phyloP scores from a whole-genome alignment of 2,329 filamentous ascomycete species.

The Paracorniculantispora psalliotae region DNA sequence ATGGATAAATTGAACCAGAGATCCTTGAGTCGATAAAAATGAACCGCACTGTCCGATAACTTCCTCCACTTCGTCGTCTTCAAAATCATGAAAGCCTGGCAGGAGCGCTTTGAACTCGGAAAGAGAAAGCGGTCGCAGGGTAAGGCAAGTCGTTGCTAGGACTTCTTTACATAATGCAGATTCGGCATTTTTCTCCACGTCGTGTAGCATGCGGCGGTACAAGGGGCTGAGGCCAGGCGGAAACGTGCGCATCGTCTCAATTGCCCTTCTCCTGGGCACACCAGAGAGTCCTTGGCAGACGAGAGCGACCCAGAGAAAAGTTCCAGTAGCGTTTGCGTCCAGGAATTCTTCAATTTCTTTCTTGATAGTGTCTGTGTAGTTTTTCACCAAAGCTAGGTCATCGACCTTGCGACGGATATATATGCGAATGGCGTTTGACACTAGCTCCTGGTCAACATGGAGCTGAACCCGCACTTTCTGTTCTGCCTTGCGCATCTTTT shows the following conservation, averaged over 20 bases:
- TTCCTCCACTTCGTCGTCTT: neutral
- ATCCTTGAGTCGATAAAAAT: constrained; percentile 27
- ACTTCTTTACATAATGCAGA: neutral
- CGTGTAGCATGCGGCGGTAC: neutral
- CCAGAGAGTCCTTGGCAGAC: constrained; percentile 6
- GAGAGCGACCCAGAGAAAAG: constrained; percentile 35
- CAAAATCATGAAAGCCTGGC: neutral
- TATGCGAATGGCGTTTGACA: constrained; percentile 30
- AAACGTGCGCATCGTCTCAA: neutral
- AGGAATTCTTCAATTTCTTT: constrained; percentile 18
- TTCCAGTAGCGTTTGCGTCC: constrained; percentile 29
- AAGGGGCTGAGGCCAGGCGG: neutral
- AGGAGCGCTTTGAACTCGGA: neutral
- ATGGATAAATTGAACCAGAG: constrained; percentile 34
- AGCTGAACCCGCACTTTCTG: constrained; percentile 27
- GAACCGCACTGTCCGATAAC: constrained; percentile 32
- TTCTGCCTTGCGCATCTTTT: constrained; percentile 18
- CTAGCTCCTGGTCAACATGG: constrained; percentile 31
- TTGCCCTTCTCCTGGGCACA: neutral
- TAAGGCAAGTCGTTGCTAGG: neutral
- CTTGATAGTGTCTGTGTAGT: constrained; percentile 11
- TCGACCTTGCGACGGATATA: constrained; percentile 34
- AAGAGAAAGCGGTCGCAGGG: neutral
- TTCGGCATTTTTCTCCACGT: neutral
- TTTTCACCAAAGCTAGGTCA: constrained; percentile 21